Percentiles rank a stretch among this genome's conserved stretches.
Evolutionary conservation across 495 filamentous ascomycete species (phyloP).

Genomic region (Cercophora scortea): DNA sequence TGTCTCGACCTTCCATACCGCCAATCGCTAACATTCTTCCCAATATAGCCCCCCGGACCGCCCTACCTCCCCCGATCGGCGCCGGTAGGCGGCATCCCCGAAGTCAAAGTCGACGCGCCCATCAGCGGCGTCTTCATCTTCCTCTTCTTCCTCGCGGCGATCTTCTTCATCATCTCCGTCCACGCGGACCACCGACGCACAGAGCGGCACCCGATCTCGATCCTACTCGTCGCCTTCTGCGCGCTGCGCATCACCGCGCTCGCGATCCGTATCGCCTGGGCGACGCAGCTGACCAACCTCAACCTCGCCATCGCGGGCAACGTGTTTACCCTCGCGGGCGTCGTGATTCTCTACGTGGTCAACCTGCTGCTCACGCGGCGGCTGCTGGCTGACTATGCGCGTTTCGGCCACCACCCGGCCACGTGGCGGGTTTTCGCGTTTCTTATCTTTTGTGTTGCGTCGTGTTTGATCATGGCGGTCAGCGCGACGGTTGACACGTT

Average conservation of each 20-base stretch:
- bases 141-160: constrained; percentile 49
- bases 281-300: constrained; percentile 24
- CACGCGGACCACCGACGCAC: neutral
- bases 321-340: constrained; percentile 63
- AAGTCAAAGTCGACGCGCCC: constrained; percentile 47
- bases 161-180: constrained; percentile 30
- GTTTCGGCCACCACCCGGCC: constrained; percentile 52
- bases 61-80: neutral
- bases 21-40: too few species aligned
- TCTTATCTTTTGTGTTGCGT: constrained; percentile 50
- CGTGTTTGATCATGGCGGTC: constrained; percentile 60
- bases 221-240: constrained; percentile 4
- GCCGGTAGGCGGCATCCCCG: constrained; percentile 2
- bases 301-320: constrained; percentile 49
- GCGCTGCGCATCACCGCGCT: constrained; percentile 51
- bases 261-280: constrained; percentile 51
- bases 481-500: constrained; percentile 50
- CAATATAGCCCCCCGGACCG: neutral
- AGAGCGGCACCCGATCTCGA: neutral
- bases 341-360: constrained; percentile 61
- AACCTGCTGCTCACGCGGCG: constrained; percentile 71
- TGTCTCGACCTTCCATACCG: too few species aligned
- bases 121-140: constrained; percentile 55
- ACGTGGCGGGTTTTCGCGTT: constrained; percentile 40
- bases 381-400: constrained; percentile 62